Conservation (phyloP, 2,329 filamentous ascomycete species). For the Alternaria viburni region DNA sequence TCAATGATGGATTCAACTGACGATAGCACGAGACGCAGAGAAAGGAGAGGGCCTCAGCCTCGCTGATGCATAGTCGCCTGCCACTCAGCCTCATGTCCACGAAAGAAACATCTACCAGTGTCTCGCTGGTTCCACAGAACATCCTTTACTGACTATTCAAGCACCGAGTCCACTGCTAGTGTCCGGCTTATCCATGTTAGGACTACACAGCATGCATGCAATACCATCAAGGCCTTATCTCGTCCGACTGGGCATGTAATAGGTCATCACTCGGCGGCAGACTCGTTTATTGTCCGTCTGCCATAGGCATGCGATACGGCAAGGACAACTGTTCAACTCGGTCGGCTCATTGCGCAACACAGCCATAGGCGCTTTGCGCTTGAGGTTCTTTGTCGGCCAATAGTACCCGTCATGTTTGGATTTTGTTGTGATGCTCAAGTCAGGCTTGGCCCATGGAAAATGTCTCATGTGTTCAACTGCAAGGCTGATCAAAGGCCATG, state of each 20-base stretch:
- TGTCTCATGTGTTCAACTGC: slow-evolving; percentile 6
- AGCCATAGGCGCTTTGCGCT: slow-evolving; percentile 13
- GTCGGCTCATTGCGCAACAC: slow-evolving; percentile 1
- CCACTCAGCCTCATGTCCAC: slow-evolving; percentile 32
- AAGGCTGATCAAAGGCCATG: slow-evolving; percentile 10
- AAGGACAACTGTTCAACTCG: not conserved
- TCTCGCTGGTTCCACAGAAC: slow-evolving; percentile 13
- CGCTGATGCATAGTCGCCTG: slow-evolving; percentile 14
- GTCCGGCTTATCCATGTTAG: slow-evolving; percentile 17
- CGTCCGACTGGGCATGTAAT: slow-evolving; percentile 18
- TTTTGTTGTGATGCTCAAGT: not conserved
- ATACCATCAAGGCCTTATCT: not conserved
- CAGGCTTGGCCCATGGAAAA: not conserved
- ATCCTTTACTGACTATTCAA: not conserved
- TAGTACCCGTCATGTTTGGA: not conserved
- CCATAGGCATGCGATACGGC: not conserved
- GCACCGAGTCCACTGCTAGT: slow-evolving; percentile 9
- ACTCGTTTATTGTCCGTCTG: slow-evolving; percentile 1
- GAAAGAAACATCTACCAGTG: slow-evolving; percentile 13
- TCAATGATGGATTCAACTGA: slow-evolving; percentile 8
- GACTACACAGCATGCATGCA: slow-evolving; percentile 7
- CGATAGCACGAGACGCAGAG: slow-evolving; percentile 21
- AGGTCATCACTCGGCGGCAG: not conserved
- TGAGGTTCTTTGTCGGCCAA: slow-evolving; percentile 2
- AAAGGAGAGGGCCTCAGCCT: slow-evolving; percentile 19